Evolutionary conservation across 495 filamentous ascomycete genomes (phyloP).

Genomic region (Letharia lupina): DNA sequence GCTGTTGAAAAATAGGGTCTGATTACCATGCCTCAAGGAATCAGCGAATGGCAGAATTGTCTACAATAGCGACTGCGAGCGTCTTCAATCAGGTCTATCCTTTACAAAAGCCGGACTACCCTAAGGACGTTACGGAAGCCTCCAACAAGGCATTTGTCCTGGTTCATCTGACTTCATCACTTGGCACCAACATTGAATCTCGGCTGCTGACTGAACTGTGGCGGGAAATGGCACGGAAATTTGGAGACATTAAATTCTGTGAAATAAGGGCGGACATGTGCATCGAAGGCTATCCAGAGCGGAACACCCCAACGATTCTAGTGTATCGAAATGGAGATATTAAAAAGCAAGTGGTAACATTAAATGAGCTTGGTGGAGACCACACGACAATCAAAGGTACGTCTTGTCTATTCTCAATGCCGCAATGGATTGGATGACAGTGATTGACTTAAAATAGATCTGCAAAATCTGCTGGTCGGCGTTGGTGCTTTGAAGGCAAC

Average conservation of each 20-base stretch:
- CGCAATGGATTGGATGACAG: slow-evolving; percentile 7
- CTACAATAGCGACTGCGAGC: slow-evolving; percentile 60
- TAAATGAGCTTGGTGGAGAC: slow-evolving; percentile 66
- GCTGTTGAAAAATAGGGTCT: slow-evolving; percentile 1
- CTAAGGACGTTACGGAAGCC: slow-evolving; percentile 84
- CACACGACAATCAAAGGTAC: slow-evolving; percentile 57
- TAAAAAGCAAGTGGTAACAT: slow-evolving; percentile 74
- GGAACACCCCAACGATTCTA: slow-evolving; percentile 88
- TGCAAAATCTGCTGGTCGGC: slow-evolving; percentile 73
- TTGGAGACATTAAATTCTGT: slow-evolving; percentile 93
- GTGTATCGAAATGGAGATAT: slow-evolving; percentile 91
- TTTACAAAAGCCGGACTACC: slow-evolving; percentile 87
- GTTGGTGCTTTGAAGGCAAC: slow-evolving; percentile 66
- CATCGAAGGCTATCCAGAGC: slow-evolving; percentile 92
- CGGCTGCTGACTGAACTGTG: slow-evolving; percentile 77
- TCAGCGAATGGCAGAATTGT: slow-evolving; percentile 74
- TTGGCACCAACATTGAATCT: slow-evolving; percentile 73
- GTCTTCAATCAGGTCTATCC: slow-evolving; percentile 86
- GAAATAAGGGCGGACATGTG: slow-evolving; percentile 89
- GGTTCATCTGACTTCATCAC: slow-evolving; percentile 74
- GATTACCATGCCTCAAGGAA: slow-evolving; percentile 42
- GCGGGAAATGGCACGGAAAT: slow-evolving; percentile 71
- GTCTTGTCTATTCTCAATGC: slow-evolving; percentile 12
- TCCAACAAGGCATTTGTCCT: slow-evolving; percentile 65
- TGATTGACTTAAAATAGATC: slow-evolving; percentile 31